Base-by-base conservation (phyloP, 2,329 filamentous ascomycete genomes). In the Fusarium udum region DNA sequence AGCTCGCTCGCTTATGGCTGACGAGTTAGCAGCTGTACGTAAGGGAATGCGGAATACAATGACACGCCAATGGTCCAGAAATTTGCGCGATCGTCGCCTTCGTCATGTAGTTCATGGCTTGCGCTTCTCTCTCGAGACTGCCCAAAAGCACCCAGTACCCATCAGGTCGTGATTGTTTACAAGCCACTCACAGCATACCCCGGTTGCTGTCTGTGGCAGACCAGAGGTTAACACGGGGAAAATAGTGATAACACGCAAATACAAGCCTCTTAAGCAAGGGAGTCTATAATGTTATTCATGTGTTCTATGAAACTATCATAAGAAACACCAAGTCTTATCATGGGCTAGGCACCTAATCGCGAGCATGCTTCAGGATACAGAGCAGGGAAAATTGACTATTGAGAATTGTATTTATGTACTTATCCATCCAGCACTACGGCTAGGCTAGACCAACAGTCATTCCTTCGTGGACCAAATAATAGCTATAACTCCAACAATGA, bases 401-500 rank as follows among this genome's bases (percentile, higher is more conserved):
- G 56, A 51, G 42, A 20, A 24, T 49, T 49, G 24, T 58, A 59
- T 59, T 58, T 48, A 61, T 49, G 24, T 58, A 59, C 51, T 59
- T 56, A 53, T 64, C 52, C 65, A 69, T 51, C 42, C 42, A 59
- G 42, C 11, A 28, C 32, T 37, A 8, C 26, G 42, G 16, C 56
- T 51, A 34, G 40, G 11, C 24, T 59, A 51, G 16, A 37, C 32
- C 42, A 51, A 59, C 56, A 59, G 34, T 59, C 42, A 26, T 53
- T 22, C 32, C 24, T 56, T 63, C 58, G 37, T 45, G 60, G 61
- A 71, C 67, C 61, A 64, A 69, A 67, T 18, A 67, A 64, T 53
- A 53, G 39, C 57, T 55, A 45, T 37, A 51, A 76, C 72, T 72
- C 75, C 74, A 22, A 63, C 55, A 67, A 76, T 36, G 49, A 69